phyloP scores from a whole-genome alignment of 257 asterid genomes.

The Gynochthodes officinalis region DNA sequence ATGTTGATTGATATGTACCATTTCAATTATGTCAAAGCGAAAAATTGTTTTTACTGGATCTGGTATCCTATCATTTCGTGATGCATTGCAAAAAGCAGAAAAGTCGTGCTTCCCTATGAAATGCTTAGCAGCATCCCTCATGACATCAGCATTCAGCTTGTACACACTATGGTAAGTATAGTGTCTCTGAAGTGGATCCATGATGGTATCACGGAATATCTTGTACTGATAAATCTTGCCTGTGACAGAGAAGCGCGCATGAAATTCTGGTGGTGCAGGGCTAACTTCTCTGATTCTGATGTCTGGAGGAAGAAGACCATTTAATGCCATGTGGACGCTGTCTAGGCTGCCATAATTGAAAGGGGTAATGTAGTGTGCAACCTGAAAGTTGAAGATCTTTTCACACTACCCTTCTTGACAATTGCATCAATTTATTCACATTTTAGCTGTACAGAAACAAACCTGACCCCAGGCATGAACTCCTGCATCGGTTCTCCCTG shows the following conservation, averaged over 20 bases:
- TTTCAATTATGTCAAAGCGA: slow-evolving; percentile 68
- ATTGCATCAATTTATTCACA: slow-evolving; percentile 8
- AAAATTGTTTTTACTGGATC: slow-evolving; percentile 69
- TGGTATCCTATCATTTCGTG: slow-evolving; percentile 61
- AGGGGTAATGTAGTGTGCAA: slow-evolving; percentile 81
- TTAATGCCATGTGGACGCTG: slow-evolving; percentile 62
- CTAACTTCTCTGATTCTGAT: slow-evolving; percentile 76
- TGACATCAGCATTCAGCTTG: slow-evolving; percentile 56
- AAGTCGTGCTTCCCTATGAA: slow-evolving; percentile 79
- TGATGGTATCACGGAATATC: slow-evolving; percentile 57
- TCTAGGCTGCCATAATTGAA: slow-evolving; percentile 67
- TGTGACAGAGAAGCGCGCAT: slow-evolving; percentile 86
- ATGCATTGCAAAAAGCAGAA: slow-evolving; percentile 77
- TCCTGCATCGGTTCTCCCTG: slow-evolving; percentile 94
- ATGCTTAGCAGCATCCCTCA: slow-evolving; percentile 74
- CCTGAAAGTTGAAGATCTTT: slow-evolving; percentile 42
- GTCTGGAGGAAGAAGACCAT: slow-evolving; percentile 76
- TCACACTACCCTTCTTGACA: slow-evolving; percentile 13
- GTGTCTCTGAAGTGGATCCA: slow-evolving; percentile 85
- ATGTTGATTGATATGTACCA: slow-evolving; percentile 35
- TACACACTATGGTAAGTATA: slow-evolving; percentile 66
- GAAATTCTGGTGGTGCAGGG: slow-evolving; percentile 70
- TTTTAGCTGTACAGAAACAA: slow-evolving; percentile 22
- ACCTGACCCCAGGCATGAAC: slow-evolving; percentile 98
- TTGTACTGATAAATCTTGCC: slow-evolving; percentile 77